Evolutionary conservation across 2,329 filamentous ascomycete genomes (phyloP).

Genomic region (Verticillium klebahnii): DNA sequence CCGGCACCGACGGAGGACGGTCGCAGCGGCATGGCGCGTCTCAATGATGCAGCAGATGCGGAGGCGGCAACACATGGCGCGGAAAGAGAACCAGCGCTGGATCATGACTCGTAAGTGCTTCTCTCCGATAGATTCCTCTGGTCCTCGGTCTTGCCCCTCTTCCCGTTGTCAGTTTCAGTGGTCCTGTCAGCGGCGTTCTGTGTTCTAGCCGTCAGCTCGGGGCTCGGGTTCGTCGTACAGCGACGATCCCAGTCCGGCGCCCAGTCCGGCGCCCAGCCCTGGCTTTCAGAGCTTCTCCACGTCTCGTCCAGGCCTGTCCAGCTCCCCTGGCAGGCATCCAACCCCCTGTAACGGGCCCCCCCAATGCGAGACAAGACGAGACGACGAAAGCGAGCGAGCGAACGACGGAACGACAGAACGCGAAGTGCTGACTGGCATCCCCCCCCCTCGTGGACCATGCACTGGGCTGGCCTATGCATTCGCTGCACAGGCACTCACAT

Average conservation of each 20-base stretch:
- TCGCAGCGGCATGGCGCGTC: background rate
- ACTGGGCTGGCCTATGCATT: too few species aligned
- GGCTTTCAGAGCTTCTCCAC: background rate
- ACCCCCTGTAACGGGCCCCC: background rate
- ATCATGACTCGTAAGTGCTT: slow-evolving; percentile 2
- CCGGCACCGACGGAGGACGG: background rate
- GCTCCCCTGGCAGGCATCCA: background rate
- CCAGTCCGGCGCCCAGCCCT: background rate
- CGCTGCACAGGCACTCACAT: background rate
- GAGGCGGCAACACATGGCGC: slow-evolving; percentile 16
- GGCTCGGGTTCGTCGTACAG: background rate
- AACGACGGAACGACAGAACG: background rate
- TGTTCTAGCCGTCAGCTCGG: background rate
- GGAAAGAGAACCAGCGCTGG: background rate
- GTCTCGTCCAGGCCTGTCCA: background rate
- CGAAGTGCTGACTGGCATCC: background rate
- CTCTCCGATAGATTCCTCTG: background rate
- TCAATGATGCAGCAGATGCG: slow-evolving; percentile 28
- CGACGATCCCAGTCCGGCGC: background rate
- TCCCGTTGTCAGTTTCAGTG: background rate
- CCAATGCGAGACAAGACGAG: background rate
- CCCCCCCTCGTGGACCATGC: background rate
- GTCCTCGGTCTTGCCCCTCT: background rate
- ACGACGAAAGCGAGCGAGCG: background rate
- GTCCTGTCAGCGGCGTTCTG: background rate